A percentile compares a stretch with the other conserved stretches of the same genome.
Conservation (phyloP, 208 protist species). For the Angomonas deanei region DNA sequence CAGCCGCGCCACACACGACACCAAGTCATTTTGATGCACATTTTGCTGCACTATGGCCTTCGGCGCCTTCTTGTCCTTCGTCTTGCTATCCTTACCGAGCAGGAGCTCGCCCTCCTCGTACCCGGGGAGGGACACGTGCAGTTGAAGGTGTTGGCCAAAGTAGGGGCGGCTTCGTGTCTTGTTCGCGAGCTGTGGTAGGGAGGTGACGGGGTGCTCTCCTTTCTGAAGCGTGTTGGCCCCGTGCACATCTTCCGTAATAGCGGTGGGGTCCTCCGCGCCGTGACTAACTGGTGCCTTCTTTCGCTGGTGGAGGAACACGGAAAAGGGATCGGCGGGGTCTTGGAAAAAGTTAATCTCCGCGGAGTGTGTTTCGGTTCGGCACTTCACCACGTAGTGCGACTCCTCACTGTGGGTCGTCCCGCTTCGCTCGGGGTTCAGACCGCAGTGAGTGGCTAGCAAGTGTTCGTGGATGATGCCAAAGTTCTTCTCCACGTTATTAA, state of each 20-base stretch:
- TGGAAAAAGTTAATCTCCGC: constrained; percentile 52
- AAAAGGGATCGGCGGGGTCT: not conserved
- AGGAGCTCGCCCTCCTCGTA: constrained; percentile 16
- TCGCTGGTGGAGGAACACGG: not conserved
- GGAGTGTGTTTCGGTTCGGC: constrained; percentile 69
- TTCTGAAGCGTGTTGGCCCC: not conserved
- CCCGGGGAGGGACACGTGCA: constrained; percentile 27
- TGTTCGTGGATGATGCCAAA: constrained; percentile 66
- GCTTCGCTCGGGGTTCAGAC: constrained; percentile 18
- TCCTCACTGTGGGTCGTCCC: not conserved
- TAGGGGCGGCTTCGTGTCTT: constrained; percentile 19
- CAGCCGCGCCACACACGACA: constrained; percentile 54
- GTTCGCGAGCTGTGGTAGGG: constrained; percentile 10
- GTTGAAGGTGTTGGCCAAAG: constrained; percentile 15
- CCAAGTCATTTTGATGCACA: constrained; percentile 53
- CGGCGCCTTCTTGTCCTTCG: constrained; percentile 4
- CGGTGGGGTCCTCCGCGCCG: not conserved
- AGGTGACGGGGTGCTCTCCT: not conserved
- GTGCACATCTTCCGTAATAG: not conserved
- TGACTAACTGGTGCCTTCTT: constrained; percentile 6
- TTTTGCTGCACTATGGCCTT: constrained; percentile 9
- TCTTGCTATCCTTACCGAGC: not conserved
- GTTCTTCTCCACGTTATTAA: constrained; percentile 83
- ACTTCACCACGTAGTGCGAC: constrained; percentile 53
- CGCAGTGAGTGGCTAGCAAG: constrained; percentile 40